Evolutionary conservation across 2,329 filamentous ascomycete genomes (phyloP), one percentile per base, ranked within the genome.

Genomic region (Fusarium globosum): DNA sequence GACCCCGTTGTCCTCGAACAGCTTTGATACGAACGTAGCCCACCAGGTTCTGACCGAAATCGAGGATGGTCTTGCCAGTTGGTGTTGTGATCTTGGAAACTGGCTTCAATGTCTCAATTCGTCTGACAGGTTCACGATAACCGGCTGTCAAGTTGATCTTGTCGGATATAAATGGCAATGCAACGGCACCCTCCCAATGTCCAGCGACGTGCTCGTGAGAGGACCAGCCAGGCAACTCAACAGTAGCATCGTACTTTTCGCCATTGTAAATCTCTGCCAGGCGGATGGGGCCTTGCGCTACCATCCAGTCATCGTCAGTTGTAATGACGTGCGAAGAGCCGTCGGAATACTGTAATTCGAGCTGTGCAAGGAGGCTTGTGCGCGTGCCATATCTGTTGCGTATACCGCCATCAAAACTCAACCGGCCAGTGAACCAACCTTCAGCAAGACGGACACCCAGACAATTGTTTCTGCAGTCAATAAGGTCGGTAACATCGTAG

Each of bases 1-100:
- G 80, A 0, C 83, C 84, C 2, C 78, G 76, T 0, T 81, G 77
- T 0, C 82, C 85, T 38, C 73, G 70, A 4, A 85, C 73, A 4
- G 51, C 36, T 1, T 81, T 78, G 21, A 90, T 72, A 1, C 80
- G 80, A 5, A 89, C 64, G 70, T 83, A 83, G 1, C 89, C 89
- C 0, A 89, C 88, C 0, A 90, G 75, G 68, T 90, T 90, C 75
- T 90, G 88, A 4, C 88, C 88, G 73, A 90, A 90, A 68, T 90
- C 80, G 23, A 89, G 64, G 2, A 89, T 75, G 0, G 78, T 83
- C 69, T 86, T 86, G 1, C 85, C 84, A 0, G 83, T 81, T 0
- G 82, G 80, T 0, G 84, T 81, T 52, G 69, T 77, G 18, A 81
- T 81, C 39, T 82, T 79, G 18, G 70, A 51, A 11, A 69, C 56